Evolutionary conservation across 805 yeast genomes (phyloP), one percentile per base, ranked within the genome.

Genomic region (Candida orba): DNA sequence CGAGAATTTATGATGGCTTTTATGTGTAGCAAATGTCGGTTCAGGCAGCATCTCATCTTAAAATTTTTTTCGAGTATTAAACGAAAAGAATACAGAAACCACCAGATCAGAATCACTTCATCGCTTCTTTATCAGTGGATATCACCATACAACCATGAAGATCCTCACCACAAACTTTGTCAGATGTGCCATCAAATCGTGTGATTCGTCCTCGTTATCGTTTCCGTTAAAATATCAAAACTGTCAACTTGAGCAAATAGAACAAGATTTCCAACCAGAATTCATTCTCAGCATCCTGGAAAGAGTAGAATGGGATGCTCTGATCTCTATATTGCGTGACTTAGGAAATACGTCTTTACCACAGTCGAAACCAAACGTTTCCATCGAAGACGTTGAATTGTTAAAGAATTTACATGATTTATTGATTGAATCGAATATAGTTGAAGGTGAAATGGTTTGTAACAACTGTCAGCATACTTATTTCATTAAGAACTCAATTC

Each of bases 121-220:
- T 5, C 4, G 22, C 22, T 20, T n/a, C n/a, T n/a, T n/a, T n/a
- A n/a, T n/a, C 22, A 20, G 22, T 20, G 22, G 22, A 10, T 17
- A n/a, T 10, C 14, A 36, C 6, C n/a, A n/a, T n/a, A 5, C 6
- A 9, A 8, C 25, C 10, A 91, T 91, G 99, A 91, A 93, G 67
- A 79, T 91, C 57, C 69, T 93, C 24, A 91, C 99, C n/a, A 86
- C 97, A 12, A 93, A 93, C 65, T 93, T 93, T 65, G 95, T 93
- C 49, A 88, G 84, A 61, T 93, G 99, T 65, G 89, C 98, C 0
- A 84, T 88, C 48, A 81, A 83, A 57, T 56, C 79, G 2, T 93
- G 99, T 59, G 88, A 82, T 37, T 67, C 79, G 13, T 75, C 91
- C 6, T 75, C 76, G 13, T 77, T 79, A 6, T 78, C 95, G 17